phyloP scores from a whole-genome alignment of 306 rosid genomes.

The Prunus dulcis region DNA sequence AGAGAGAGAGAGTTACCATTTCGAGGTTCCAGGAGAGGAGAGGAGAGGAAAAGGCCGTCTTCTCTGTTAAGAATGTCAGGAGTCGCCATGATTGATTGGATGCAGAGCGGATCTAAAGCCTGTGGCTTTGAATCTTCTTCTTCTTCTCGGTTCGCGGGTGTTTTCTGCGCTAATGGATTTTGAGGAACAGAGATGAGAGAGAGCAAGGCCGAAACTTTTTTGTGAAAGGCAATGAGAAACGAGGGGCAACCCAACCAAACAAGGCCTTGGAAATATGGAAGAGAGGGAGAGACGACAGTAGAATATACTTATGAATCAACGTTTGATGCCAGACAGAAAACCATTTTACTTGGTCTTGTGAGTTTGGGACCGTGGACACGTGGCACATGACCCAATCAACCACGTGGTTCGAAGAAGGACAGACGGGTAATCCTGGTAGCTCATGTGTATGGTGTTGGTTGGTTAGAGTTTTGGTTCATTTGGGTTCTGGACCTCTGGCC shows the following conservation, averaged over 20 bases:
- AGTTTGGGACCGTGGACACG: neutral
- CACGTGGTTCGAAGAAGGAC: neutral
- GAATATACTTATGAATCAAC: neutral
- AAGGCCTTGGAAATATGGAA: conserved; percentile 4
- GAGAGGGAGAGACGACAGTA: neutral
- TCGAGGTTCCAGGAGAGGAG: conserved; percentile 29
- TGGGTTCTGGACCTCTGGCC: too few relatives aligned
- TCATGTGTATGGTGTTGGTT: too few relatives aligned
- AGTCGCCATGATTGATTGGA: conserved; percentile 45
- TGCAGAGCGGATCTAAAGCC: conserved; percentile 19
- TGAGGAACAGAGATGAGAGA: neutral
- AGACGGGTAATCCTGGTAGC: too few relatives aligned
- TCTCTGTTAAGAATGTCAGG: conserved; percentile 44
- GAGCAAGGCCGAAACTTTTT: too few relatives aligned
- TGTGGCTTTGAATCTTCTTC: conserved; percentile 4
- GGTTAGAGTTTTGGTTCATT: too few relatives aligned
- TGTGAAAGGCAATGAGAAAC: neutral
- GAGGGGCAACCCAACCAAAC: neutral
- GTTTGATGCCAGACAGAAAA: neutral
- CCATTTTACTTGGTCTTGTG: neutral
- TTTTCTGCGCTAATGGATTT: neutral
- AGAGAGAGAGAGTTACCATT: conserved; percentile 27
- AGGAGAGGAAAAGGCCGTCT: conserved; percentile 32
- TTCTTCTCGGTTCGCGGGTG: neutral
- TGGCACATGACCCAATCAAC: neutral